phyloP scores from a whole-genome alignment of 768 basidiomycete genomes.

The Hebeloma cylindrosporum region DNA sequence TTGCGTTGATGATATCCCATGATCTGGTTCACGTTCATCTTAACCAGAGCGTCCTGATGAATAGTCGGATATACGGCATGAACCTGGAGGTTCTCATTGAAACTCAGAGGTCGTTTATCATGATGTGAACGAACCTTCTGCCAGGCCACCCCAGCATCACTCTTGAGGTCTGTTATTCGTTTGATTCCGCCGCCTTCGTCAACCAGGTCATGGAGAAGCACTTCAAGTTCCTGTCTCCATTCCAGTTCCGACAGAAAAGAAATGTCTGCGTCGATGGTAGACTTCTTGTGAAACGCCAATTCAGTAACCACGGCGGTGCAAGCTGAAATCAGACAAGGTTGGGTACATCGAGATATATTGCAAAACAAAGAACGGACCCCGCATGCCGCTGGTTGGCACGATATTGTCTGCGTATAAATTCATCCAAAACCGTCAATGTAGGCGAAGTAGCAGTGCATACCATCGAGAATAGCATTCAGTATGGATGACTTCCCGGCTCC shows the following conservation, averaged over 20 bases:
- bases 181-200: conserved; percentile 59
- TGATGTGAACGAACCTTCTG: conserved; percentile 40
- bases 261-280: conserved; percentile 58
- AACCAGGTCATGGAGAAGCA: conserved; percentile 57
- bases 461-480: conserved; percentile 61
- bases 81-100: conserved; percentile 36
- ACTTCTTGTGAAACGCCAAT: conserved; percentile 53
- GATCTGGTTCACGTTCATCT: conserved; percentile 52
- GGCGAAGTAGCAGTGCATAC: conserved; percentile 27
- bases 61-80: conserved; percentile 62
- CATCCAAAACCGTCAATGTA: background rate
- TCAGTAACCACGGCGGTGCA: conserved; percentile 70
- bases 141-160: conserved; percentile 64
- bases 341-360: background rate
- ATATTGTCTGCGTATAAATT: conserved; percentile 45
- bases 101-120: background rate
- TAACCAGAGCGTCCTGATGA: conserved; percentile 45
- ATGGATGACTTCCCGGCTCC: conserved; percentile 64
- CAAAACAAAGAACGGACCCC: conserved; percentile 36
- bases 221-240: conserved; percentile 55
- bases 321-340: conserved; percentile 33
- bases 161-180: conserved; percentile 52
- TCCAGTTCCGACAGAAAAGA: conserved; percentile 55
- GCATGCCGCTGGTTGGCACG: conserved; percentile 67
- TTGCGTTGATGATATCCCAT: conserved; percentile 46